phyloP scores from a whole-genome alignment of 177 flowering plant genomes.

The Tripterygium wilfordii region DNA sequence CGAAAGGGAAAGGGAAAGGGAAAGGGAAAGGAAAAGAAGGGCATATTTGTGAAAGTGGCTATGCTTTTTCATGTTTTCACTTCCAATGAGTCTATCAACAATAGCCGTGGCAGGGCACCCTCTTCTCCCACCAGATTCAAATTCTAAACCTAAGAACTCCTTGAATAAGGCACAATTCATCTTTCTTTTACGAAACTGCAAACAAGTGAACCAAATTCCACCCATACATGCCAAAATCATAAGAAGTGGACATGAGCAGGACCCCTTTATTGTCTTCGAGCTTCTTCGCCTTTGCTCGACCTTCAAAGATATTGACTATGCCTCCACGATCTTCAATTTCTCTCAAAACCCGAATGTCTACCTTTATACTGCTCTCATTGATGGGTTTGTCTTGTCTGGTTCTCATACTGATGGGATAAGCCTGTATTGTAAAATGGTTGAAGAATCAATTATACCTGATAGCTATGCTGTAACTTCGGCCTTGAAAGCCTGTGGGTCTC shows the following conservation, averaged over 20 bases:
- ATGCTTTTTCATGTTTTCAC: no score
- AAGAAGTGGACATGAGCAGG: constrained; percentile 17
- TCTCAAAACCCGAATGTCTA: constrained; percentile 26
- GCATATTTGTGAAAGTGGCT: no score
- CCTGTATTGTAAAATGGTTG: constrained; percentile 20
- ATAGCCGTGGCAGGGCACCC: constrained; percentile 8
- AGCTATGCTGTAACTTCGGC: constrained; percentile 20
- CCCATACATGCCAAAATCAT: constrained; percentile 24
- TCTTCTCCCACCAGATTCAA: constrained; percentile 17
- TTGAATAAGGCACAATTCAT: constrained; percentile 5
- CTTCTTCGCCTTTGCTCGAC: constrained; percentile 26
- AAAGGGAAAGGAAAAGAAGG: no score
- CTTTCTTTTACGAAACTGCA: constrained; percentile 19
- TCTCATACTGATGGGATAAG: constrained; percentile 16
- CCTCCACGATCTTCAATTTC: constrained; percentile 20
- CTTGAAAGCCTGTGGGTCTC: constrained; percentile 27
- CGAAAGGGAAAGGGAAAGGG: no score
- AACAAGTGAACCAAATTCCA: constrained; percentile 14
- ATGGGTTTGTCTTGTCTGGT: constrained; percentile 20
- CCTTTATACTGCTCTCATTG: constrained; percentile 33
- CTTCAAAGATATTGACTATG: constrained; percentile 23
- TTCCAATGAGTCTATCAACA: constrained; percentile 5
- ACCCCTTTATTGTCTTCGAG: constrained; percentile 31
- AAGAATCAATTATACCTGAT: constrained; percentile 15
- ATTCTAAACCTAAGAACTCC: constrained; percentile 6